Evolutionary conservation across 2,329 filamentous ascomycete genomes (phyloP).

Genomic region (Ophiocordyceps robertsii): DNA sequence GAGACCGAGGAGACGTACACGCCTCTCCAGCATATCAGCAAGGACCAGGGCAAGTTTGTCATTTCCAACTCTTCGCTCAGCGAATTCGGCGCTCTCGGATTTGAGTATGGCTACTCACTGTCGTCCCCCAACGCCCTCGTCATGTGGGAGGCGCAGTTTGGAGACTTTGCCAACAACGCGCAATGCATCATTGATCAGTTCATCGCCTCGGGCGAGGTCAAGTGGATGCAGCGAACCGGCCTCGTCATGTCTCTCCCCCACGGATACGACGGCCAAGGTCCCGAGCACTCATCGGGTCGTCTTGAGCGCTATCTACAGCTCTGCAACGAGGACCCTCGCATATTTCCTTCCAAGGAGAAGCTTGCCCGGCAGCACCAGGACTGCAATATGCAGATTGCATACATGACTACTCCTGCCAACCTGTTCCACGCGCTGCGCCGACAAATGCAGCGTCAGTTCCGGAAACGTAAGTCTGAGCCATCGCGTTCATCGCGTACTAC

Average conservation of each 20-base stretch:
- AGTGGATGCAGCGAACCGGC: constrained; percentile 97
- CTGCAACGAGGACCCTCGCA: constrained; percentile 90
- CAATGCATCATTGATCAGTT: constrained; percentile 99
- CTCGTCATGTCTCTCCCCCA: constrained; percentile 93
- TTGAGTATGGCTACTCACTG: constrained; percentile 97
- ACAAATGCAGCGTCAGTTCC: constrained; percentile 98
- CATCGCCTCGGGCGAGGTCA: constrained; percentile 90
- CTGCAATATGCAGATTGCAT: constrained; percentile 97
- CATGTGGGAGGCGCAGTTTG: constrained; percentile 99
- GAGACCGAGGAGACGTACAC: constrained; percentile 88
- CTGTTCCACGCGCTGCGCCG: constrained; percentile 91
- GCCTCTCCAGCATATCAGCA: constrained; percentile 74
- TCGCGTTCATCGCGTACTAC: not conserved
- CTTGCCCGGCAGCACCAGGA: constrained; percentile 96
- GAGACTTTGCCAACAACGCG: constrained; percentile 98
- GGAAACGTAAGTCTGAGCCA: constrained; percentile 64
- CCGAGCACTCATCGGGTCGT: constrained; percentile 93
- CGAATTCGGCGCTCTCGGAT: constrained; percentile 65
- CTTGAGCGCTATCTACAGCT: constrained; percentile 96
- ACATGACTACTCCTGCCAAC: constrained; percentile 94
- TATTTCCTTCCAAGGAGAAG: constrained; percentile 81
- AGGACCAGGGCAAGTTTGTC: constrained; percentile 89
- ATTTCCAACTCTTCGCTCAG: constrained; percentile 89
- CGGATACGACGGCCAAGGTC: constrained; percentile 95
- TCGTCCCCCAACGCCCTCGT: constrained; percentile 94